phyloP scores from a whole-genome alignment of 2,329 filamentous ascomycete species.

The Clonostachys solani region DNA sequence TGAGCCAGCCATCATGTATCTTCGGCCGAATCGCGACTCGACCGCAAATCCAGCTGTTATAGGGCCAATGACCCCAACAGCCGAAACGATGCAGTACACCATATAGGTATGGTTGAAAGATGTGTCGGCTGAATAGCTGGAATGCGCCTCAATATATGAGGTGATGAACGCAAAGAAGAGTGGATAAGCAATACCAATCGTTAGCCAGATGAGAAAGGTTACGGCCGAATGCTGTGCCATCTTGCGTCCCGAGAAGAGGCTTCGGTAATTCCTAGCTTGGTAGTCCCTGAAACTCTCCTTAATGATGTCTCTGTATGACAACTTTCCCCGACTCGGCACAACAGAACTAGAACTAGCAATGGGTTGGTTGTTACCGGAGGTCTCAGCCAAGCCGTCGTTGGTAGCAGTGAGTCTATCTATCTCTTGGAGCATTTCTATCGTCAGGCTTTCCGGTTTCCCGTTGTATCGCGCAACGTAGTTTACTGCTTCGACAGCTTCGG shows the following conservation, averaged over 20 bases:
- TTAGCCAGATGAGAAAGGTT: constrained; percentile 36
- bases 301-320: constrained; percentile 8
- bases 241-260: constrained; percentile 20
- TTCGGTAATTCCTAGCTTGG: constrained; percentile 17
- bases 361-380: background rate
- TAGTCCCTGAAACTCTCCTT: constrained; percentile 19
- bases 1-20: constrained; percentile 38
- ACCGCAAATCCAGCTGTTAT: constrained; percentile 32
- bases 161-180: constrained; percentile 41
- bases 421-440: constrained; percentile 21
- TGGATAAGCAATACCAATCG: constrained; percentile 40
- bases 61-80: constrained; percentile 31
- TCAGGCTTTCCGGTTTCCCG: constrained; percentile 20
- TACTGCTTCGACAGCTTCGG: constrained; percentile 38
- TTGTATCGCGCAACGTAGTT: constrained; percentile 35
- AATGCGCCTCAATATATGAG: constrained; percentile 34
- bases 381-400: background rate
- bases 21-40: constrained; percentile 31
- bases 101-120: constrained; percentile 23
- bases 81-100: constrained; percentile 27
- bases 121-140: constrained; percentile 14
- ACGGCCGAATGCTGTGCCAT: constrained; percentile 26
- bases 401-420: constrained; percentile 8
- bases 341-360: too few species aligned
- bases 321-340: constrained; percentile 2